phyloP scores from a whole-genome alignment of 345 rosid genomes.

The Eucalyptus viminalis region DNA sequence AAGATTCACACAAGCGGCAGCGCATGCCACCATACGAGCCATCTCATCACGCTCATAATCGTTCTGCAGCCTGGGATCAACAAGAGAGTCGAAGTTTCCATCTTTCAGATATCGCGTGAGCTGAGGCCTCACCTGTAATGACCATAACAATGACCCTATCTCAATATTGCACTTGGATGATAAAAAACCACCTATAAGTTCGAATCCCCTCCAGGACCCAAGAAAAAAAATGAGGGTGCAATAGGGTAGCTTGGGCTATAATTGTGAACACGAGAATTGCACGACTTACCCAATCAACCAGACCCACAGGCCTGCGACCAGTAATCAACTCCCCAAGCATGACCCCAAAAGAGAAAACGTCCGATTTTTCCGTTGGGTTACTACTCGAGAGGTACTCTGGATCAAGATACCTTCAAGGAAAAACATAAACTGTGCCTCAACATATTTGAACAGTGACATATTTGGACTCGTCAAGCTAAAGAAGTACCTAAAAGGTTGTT shows the following conservation, averaged over 20 bases:
- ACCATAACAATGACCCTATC: neutral
- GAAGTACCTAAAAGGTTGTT: too few relatives aligned
- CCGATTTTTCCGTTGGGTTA: too few relatives aligned
- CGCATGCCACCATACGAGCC: slow-evolving; percentile 25
- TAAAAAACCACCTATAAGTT: too few relatives aligned
- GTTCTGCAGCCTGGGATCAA: slow-evolving; percentile 36
- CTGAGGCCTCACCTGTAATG: slow-evolving; percentile 55
- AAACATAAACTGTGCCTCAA: too few relatives aligned
- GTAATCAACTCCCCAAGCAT: too few relatives aligned
- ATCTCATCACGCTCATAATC: slow-evolving; percentile 45
- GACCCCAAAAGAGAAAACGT: too few relatives aligned
- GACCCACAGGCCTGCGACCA: slow-evolving; percentile 63
- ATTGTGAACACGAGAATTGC: neutral
- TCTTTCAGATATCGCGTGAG: slow-evolving; percentile 53
- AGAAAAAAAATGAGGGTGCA: too few relatives aligned
- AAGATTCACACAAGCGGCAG: accelerated
- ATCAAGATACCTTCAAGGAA: too few relatives aligned
- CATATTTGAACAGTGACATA: too few relatives aligned
- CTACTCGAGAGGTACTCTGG: too few relatives aligned
- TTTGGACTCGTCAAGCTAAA: too few relatives aligned
- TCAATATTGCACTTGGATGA: neutral
- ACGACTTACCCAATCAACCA: slow-evolving; percentile 74
- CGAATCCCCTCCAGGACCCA: too few relatives aligned
- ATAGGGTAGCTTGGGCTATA: neutral
- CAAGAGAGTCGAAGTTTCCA: slow-evolving; percentile 39